A percentile compares a stretch with the other conserved stretches of the same genome.
Conservation (phyloP, 2,329 filamentous ascomycete species). For the Chrysoporthe austroafricana region DNA sequence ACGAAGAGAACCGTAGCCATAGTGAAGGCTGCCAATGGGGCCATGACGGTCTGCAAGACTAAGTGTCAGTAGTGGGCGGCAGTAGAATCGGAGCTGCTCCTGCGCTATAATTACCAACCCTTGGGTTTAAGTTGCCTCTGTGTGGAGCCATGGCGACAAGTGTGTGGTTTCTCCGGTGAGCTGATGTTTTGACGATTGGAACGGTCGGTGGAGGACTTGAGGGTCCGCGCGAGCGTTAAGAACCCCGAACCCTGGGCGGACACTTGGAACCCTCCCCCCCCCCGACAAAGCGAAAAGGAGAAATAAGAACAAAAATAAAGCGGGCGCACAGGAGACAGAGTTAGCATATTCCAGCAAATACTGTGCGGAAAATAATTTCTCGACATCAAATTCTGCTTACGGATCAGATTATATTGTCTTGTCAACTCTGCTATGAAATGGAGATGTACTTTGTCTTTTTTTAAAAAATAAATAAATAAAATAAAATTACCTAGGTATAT, state of each 20-base stretch:
- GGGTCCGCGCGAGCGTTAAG: not conserved
- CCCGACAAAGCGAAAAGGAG: not conserved
- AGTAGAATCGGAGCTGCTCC: not conserved
- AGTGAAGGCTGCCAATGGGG: slow-evolving; percentile 27
- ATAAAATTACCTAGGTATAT: too few relatives aligned
- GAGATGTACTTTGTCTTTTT: too few relatives aligned
- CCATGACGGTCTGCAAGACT: slow-evolving; percentile 24
- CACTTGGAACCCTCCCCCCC: not conserved
- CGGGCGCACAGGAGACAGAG: too few relatives aligned
- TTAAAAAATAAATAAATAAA: too few relatives aligned
- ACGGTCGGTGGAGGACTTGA: too few relatives aligned
- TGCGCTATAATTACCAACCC: not conserved
- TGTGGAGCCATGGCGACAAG: slow-evolving; percentile 20
- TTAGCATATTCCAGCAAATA: too few relatives aligned
- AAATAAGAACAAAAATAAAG: not conserved
- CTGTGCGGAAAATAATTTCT: too few relatives aligned
- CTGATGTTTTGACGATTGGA: not conserved
- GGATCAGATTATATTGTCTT: too few relatives aligned
- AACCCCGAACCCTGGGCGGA: not conserved
- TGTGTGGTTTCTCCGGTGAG: not conserved
- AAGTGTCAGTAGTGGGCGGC: not conserved
- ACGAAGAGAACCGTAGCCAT: slow-evolving; percentile 28
- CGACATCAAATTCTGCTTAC: too few relatives aligned
- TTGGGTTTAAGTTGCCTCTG: slow-evolving; percentile 25
- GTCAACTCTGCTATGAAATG: too few relatives aligned